Percentiles rank a stretch among this genome's conserved stretches.
phyloP scores from a whole-genome alignment of 225 moss, liverwort and hornwort genomes.

The Marchantia polymorpha region DNA sequence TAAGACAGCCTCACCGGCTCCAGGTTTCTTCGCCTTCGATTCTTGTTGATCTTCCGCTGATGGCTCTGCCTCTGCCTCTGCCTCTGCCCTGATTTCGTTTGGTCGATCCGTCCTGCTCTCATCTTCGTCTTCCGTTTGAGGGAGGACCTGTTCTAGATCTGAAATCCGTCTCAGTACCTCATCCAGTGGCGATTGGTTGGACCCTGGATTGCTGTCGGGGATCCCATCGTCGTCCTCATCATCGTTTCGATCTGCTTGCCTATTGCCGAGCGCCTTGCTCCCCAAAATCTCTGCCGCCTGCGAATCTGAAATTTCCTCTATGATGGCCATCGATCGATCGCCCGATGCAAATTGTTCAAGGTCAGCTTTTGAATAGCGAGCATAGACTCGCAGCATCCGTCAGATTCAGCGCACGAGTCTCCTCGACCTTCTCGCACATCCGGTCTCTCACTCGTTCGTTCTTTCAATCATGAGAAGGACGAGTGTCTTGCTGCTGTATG shows the following conservation, averaged over 20 bases:
- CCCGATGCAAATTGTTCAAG: not conserved
- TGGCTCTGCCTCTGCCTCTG: too few species aligned
- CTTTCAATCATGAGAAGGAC: too few species aligned
- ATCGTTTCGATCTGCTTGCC: not conserved
- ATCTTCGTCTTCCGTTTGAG: not conserved
- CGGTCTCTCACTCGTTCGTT: not conserved
- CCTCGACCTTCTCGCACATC: not conserved
- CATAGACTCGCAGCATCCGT: not conserved
- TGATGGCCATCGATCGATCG: slow-evolving; percentile 12
- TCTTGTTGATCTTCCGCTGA: not conserved
- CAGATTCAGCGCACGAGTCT: not conserved
- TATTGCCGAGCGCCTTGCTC: not conserved
- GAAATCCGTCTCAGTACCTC: not conserved
- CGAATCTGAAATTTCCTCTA: slow-evolving; percentile 15
- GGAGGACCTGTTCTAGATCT: not conserved
- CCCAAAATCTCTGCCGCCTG: slow-evolving; percentile 13
- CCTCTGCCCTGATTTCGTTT: not conserved
- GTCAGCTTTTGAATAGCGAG: not conserved
- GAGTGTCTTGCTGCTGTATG: too few species aligned
- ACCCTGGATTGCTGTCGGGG: not conserved
- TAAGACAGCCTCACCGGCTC: slow-evolving; percentile 73
- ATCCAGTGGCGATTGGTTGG: not conserved
- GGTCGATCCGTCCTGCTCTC: not conserved
- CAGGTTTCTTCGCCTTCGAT: slow-evolving; percentile 29
- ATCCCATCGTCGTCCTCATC: not conserved